Percentiles rank a stretch among this genome's conserved stretches.
These are phyloP conservation scores for Monocercomonoides exilis DNA, from an alignment of 78 protist species.

Conservation along the genomic window DNA sequence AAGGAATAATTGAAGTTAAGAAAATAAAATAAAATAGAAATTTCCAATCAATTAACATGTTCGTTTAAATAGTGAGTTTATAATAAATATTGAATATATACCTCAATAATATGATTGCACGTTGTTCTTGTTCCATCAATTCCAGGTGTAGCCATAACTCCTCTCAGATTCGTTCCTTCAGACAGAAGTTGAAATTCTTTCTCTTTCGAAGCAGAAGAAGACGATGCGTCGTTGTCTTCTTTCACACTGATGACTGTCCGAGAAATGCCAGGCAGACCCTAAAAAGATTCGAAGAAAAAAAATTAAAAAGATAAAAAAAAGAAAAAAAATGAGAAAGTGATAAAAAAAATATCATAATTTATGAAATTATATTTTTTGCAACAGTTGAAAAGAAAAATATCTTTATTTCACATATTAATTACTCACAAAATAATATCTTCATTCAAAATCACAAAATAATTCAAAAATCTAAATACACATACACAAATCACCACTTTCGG, in stretches of 20 bases:
- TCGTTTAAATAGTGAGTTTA: too few relatives aligned
- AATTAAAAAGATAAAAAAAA: not conserved
- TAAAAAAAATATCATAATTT: too few relatives aligned
- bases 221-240: conserved; percentile 20
- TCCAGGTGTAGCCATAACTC: conserved; percentile 60
- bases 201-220: not conserved
- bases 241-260: conserved; percentile 65
- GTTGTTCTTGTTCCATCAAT: conserved; percentile 44
- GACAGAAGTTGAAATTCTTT: conserved; percentile 60
- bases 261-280: conserved; percentile 53
- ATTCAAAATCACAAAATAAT: not conserved
- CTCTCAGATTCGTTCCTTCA: conserved; percentile 54
- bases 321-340: too few relatives aligned
- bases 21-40: too few relatives aligned
- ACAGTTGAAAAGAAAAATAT: too few relatives aligned
- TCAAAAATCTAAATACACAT: not conserved
- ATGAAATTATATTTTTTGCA: too few relatives aligned
- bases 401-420: too few relatives aligned
- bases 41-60: too few relatives aligned
- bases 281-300: not conserved
- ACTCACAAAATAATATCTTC: too few relatives aligned
- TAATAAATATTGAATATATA: too few relatives aligned
- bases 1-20: too few relatives aligned
- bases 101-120: conserved; percentile 73
- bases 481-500: conserved; percentile 44